These are phyloP conservation scores for Ricinus communis DNA, from an alignment of 345 rosid genomes.

Conservation along the genomic window DNA sequence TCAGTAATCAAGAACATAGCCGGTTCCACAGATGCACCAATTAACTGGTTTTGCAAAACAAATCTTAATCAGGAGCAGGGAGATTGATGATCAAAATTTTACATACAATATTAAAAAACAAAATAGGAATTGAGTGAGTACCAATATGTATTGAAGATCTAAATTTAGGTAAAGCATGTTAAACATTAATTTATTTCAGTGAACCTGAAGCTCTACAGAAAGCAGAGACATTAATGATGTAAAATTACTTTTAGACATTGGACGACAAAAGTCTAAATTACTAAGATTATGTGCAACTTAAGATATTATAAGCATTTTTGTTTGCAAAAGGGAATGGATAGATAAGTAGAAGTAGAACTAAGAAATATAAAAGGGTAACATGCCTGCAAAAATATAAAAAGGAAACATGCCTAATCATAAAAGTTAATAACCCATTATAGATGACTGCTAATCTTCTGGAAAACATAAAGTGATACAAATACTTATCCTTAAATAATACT, in stretches of 20 bases:
- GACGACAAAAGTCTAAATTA: neutral
- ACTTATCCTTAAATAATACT: neutral
- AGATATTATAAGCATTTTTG: neutral
- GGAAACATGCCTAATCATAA: neutral
- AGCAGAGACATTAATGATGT: neutral
- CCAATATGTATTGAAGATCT: neutral
- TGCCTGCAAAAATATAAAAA: neutral
- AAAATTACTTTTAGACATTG: neutral
- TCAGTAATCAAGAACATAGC: slow-evolving; percentile 59
- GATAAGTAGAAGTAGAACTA: neutral
- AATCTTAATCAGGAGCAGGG: slow-evolving; percentile 5
- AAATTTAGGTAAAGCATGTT: neutral
- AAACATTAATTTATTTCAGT: neutral
- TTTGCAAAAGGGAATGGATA: neutral
- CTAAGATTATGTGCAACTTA: neutral
- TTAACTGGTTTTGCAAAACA: slow-evolving; percentile 37
- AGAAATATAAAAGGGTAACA: too few species aligned
- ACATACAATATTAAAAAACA: neutral
- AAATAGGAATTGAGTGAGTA: neutral
- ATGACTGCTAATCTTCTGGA: neutral
- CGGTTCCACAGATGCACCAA: slow-evolving; percentile 61
- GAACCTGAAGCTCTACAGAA: neutral
- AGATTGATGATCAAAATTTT: neutral
- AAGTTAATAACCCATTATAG: neutral
- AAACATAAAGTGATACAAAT: neutral